These are phyloP conservation scores for Coemansia sp. DNA, from an alignment of 192 early-diverging fungal genomes.

Conservation along the genomic window DNA sequence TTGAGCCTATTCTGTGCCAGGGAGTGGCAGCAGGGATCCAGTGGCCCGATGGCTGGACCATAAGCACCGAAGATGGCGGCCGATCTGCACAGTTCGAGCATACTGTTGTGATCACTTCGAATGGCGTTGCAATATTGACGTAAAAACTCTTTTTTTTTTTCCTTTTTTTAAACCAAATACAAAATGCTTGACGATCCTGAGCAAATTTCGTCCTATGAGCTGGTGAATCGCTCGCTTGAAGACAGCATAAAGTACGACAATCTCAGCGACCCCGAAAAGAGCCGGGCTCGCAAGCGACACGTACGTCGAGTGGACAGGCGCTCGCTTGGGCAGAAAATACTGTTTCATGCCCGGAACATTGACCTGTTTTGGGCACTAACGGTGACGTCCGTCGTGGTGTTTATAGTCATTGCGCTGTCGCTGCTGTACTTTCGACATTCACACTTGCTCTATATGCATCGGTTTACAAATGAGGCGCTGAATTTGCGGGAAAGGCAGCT, in stretches of 20 bases:
- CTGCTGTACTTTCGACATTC: conserved; percentile 48
- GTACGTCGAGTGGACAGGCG: conserved; percentile 26
- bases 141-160: conserved; percentile 2
- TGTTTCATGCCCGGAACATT: conserved; percentile 19
- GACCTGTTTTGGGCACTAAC: conserved; percentile 53
- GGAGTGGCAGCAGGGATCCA: conserved; percentile 63
- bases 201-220: conserved; percentile 47
- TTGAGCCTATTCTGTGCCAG: conserved; percentile 86
- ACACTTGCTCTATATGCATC: conserved; percentile 33
- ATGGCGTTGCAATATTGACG: conserved; percentile 70
- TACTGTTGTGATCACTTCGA: conserved; percentile 64
- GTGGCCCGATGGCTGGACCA: conserved; percentile 90
- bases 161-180: not conserved
- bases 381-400: conserved; percentile 22
- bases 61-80: conserved; percentile 72
- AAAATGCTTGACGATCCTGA: conserved; percentile 17
- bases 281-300: conserved; percentile 43
- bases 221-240: conserved; percentile 44
- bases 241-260: conserved; percentile 51
- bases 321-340: conserved; percentile 14
- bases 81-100: conserved; percentile 88
- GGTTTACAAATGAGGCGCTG: conserved; percentile 46
- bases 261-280: conserved; percentile 51
- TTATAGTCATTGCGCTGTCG: conserved; percentile 42
- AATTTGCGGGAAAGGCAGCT: conserved; percentile 15